A percentile compares a stretch with the other conserved stretches of the same genome.
Conservation (phyloP, 441 rosid genomes). For the Pelargonium myrrhifolium region DNA sequence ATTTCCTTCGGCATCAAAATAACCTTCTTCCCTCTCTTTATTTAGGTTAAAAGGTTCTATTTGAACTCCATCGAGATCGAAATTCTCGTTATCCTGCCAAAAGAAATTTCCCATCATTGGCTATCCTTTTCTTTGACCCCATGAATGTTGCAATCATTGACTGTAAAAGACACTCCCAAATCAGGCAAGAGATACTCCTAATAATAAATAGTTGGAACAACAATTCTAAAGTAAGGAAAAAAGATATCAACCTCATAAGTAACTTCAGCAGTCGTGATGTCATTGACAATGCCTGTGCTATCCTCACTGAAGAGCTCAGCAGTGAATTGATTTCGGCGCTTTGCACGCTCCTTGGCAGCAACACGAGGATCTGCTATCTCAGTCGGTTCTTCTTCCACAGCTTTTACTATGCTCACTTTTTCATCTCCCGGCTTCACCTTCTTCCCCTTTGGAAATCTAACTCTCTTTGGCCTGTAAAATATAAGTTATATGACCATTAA, state of each 20-base stretch:
- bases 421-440: constrained; percentile 63
- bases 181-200: constrained; percentile 16
- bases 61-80: constrained; percentile 78
- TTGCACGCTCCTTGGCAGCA: constrained; percentile 81
- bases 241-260: constrained; percentile 49
- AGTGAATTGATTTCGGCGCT: constrained; percentile 45
- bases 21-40: constrained; percentile 94
- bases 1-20: constrained; percentile 81
- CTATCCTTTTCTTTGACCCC: constrained; percentile 14
- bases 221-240: background rate
- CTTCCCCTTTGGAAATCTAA: constrained; percentile 87
- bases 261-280: constrained; percentile 46
- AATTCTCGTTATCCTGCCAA: constrained; percentile 63
- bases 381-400: constrained; percentile 16
- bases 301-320: constrained; percentile 49
- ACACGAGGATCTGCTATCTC: constrained; percentile 33
- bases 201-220: background rate
- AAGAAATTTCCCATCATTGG: constrained; percentile 28
- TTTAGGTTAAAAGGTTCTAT: constrained; percentile 88
- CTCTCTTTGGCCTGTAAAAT: constrained; percentile 58
- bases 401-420: constrained; percentile 19
- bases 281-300: constrained; percentile 25
- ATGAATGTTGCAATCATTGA: constrained; percentile 15
- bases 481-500: background rate
- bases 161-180: constrained; percentile 14